Conservation (phyloP, 176 grass and related monocot species). For the Triticum turgidum region DNA sequence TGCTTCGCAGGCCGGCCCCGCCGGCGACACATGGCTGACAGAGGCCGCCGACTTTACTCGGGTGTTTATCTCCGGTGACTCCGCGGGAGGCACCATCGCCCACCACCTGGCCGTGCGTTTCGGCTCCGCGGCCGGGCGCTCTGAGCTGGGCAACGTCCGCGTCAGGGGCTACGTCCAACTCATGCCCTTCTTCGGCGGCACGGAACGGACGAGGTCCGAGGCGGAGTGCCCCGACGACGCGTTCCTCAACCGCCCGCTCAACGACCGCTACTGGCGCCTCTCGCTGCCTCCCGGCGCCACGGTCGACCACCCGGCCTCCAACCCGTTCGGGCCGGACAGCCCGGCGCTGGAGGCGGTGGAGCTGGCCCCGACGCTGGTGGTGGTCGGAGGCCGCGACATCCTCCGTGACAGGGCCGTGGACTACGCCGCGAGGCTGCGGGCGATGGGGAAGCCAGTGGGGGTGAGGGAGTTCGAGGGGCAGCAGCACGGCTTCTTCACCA, state of each 20-base stretch:
- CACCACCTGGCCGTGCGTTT: constrained; percentile 80
- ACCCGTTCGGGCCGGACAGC: constrained; percentile 72
- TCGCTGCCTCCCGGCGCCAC: constrained; percentile 63
- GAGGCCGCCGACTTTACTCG: constrained; percentile 47
- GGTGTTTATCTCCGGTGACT: constrained; percentile 80
- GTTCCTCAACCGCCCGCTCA: constrained; percentile 63
- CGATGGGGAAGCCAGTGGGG: constrained; percentile 69
- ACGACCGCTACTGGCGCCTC: constrained; percentile 86
- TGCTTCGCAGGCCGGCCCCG: not conserved
- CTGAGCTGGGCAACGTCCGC: constrained; percentile 37
- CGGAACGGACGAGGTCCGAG: constrained; percentile 58
- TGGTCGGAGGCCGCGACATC: constrained; percentile 67
- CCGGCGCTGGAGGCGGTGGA: constrained; percentile 47
- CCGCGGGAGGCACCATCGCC: constrained; percentile 69
- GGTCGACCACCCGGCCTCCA: constrained; percentile 56
- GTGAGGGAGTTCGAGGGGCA: constrained; percentile 62
- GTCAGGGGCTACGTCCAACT: constrained; percentile 63
- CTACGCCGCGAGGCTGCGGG: constrained; percentile 58
- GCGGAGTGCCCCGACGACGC: constrained; percentile 66
- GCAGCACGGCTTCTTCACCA: constrained; percentile 95
- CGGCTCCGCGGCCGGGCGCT: constrained; percentile 37
- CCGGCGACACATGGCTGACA: constrained; percentile 54
- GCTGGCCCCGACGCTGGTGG: constrained; percentile 59
- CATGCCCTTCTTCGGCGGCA: constrained; percentile 82
- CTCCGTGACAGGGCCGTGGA: constrained; percentile 73